Conservation (phyloP, 345 rosid genomes). For the Camelina laxa region DNA sequence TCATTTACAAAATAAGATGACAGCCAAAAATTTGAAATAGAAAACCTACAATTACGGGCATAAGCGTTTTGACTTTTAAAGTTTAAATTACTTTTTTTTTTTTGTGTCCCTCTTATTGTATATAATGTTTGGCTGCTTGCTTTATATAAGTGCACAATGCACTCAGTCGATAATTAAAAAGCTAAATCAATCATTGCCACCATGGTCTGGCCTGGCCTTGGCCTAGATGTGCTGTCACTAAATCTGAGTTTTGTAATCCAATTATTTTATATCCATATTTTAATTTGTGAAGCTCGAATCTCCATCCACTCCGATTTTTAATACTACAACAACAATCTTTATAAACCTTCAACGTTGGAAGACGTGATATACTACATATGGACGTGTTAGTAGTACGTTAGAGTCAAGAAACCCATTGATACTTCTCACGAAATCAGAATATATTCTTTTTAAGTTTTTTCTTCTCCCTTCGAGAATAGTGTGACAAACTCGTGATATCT, state of each 20-base stretch:
- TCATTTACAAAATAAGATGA: neutral
- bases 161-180: conserved; percentile 22
- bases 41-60: conserved; percentile 33
- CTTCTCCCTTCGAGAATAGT: neutral
- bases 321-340: neutral
- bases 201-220: conserved; percentile 37
- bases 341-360: conserved; percentile 22
- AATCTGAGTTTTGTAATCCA: conserved; percentile 30
- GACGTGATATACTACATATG: conserved; percentile 27
- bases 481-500: conserved; percentile 4
- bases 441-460: neutral
- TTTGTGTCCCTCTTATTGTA: neutral
- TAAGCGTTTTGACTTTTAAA: conserved; percentile 31
- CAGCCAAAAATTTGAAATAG: conserved; percentile 18
- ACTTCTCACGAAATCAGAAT: neutral
- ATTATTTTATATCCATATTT: conserved; percentile 4
- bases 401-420: conserved; percentile 10
- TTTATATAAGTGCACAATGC: conserved; percentile 20
- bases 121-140: conserved; percentile 15
- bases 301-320: conserved; percentile 32
- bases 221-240: conserved; percentile 45
- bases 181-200: conserved; percentile 40
- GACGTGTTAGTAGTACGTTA: conserved; percentile 36
- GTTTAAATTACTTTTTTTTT: neutral
- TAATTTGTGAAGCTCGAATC: conserved; percentile 28